Evolutionary conservation across 177 flowering plant genomes (phyloP), one percentile per base, ranked within the genome.

Genomic region (Vitis hybrid): DNA sequence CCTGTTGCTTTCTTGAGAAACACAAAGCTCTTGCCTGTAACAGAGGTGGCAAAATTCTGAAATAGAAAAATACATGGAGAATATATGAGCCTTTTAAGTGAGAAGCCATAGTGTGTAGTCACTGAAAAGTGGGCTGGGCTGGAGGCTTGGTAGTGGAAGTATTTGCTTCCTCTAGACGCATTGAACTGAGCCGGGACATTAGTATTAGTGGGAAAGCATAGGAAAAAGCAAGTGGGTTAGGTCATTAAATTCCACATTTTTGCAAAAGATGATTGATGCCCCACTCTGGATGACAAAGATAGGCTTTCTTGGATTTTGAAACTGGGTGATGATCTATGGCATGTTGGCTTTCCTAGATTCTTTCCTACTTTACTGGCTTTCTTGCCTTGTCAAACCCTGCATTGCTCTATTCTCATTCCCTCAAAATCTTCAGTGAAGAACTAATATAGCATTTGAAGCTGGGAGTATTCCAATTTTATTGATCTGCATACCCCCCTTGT

Each of bases 221-320:
- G 34, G 45, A 29, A 53, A 63, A 53, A 10, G 2, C 50, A 12
- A 53, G 54, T 34, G 61, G 59, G 20, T 10, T 48, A 58, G 71
- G 63, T 51, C 54, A 58, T 34, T 14, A 65, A 74, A 51, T 71
- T 68, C 67, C 68, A 55, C 57, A 13, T 29, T 49, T 34, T 2
- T 50, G 63, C 1, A 59, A 68, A 73, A 63, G 69, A n/a, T 13
- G 19, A 68, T 19, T 22, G 64, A 63, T 57, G 51, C 63, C 65
- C 71, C 67, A 68, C 70, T 73, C 10, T 19, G 18, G 63, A 68
- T 58, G 79, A 79, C 83, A 79, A 76, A 77, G 67, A 56, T 60
- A 50, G 66, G 19, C 83, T 82, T 82, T 74, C 8, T 68, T 57
- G 10, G 31, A 50, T 53, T 71, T 45, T 65, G 51, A 60, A 66